Evolutionary conservation across 371 early-diverging fungal genomes (phyloP).

Genomic region (Neoconidiobolus thromboides): DNA sequence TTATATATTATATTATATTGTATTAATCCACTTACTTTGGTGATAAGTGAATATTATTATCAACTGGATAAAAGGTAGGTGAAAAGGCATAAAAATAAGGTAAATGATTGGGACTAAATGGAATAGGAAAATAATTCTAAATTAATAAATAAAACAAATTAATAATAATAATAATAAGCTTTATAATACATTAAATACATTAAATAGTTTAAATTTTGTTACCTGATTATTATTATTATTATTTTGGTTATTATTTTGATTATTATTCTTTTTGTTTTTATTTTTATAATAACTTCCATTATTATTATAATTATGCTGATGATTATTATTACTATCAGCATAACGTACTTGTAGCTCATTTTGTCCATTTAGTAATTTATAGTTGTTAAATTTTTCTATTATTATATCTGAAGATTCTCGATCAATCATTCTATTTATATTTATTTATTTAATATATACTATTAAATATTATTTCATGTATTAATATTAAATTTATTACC

Average conservation of each 20-base stretch:
- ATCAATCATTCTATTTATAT: constrained; percentile 32
- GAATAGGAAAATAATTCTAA: background rate
- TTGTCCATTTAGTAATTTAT: constrained; percentile 31
- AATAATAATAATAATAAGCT: too few species aligned
- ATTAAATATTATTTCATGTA: background rate
- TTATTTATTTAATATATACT: background rate
- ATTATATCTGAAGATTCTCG: constrained; percentile 40
- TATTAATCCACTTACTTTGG: too few species aligned
- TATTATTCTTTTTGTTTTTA: constrained; percentile 18
- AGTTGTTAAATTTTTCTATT: constrained; percentile 47
- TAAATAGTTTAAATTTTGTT: background rate
- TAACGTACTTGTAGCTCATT: constrained; percentile 50
- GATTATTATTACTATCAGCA: constrained; percentile 63
- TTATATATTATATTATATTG: too few species aligned
- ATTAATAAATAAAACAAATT: background rate
- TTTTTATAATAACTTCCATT: background rate
- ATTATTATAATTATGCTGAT: constrained; percentile 41
- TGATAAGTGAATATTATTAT: background rate
- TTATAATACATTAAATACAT: background rate
- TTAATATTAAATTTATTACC: constrained; percentile 15
- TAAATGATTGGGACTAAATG: background rate
- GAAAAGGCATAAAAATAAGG: background rate
- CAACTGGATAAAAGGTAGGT: background rate
- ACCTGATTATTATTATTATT: constrained; percentile 28
- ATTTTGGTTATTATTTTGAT: constrained; percentile 29